These are phyloP conservation scores for Gonapodya prolifera DNA, from an alignment of 192 early-diverging fungal species.

Conservation along the genomic window DNA sequence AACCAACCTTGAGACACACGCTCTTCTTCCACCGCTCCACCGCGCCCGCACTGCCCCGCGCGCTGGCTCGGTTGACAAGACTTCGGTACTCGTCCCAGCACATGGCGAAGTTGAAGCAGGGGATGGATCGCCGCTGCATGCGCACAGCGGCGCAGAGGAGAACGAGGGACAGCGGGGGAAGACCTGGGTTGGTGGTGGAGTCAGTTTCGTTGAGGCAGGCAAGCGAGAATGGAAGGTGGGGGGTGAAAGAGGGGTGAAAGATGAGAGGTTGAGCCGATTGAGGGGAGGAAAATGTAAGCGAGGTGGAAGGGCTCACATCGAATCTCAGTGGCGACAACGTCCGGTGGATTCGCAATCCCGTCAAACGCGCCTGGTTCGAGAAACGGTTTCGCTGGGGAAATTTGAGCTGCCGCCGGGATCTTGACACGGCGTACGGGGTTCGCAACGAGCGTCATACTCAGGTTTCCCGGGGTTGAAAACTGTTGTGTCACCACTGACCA, in stretches of 20 bases:
- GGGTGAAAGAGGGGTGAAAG: constrained; percentile 24
- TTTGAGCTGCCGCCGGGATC: constrained; percentile 2
- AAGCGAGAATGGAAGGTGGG: constrained; percentile 35
- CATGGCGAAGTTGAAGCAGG: constrained; percentile 86
- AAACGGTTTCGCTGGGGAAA: background rate
- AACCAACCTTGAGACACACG: no score
- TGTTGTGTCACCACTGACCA: constrained; percentile 24
- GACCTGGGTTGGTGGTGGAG: constrained; percentile 21
- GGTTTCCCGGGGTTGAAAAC: background rate
- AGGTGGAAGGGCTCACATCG: constrained; percentile 15
- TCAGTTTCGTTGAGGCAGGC: constrained; percentile 30
- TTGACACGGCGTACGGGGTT: background rate
- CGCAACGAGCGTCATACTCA: background rate
- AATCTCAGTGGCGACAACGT: no score
- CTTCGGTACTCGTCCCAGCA: constrained; percentile 83
- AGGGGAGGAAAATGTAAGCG: constrained; percentile 14
- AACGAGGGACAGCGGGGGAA: constrained; percentile 68
- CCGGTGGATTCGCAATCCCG: constrained; percentile 7
- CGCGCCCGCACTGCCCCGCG: no score
- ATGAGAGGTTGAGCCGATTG: constrained; percentile 20
- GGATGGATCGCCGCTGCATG: constrained; percentile 46
- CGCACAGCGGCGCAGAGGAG: constrained; percentile 69
- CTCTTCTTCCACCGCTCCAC: no score
- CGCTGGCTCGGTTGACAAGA: constrained; percentile 34
- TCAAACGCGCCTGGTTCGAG: constrained; percentile 11